Conservation (phyloP, 2,329 filamentous ascomycete genomes). For the Aspergillus tanneri region DNA sequence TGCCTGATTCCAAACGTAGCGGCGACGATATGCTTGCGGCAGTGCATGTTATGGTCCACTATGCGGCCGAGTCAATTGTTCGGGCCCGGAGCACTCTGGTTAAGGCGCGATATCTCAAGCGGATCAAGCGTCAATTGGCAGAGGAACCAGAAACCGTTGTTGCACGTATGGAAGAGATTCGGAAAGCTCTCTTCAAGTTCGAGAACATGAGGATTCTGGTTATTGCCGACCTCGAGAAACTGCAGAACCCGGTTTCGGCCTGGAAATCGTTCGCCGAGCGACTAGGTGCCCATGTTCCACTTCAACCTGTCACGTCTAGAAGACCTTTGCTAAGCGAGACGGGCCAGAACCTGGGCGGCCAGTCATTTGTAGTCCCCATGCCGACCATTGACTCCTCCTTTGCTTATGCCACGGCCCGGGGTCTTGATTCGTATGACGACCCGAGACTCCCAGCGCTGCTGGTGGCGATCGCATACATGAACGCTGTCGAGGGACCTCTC, state of each 20-base stretch:
- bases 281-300: constrained; percentile 53
- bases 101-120: constrained; percentile 81
- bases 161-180: constrained; percentile 72
- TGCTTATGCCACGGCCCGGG: constrained; percentile 70
- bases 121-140: constrained; percentile 76
- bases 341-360: constrained; percentile 71
- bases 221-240: constrained; percentile 73
- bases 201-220: constrained; percentile 84
- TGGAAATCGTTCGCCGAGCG: constrained; percentile 67
- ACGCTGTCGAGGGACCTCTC: constrained; percentile 88
- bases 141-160: constrained; percentile 74
- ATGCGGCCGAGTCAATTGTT: constrained; percentile 70
- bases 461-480: constrained; percentile 87
- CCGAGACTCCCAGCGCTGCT: constrained; percentile 78
- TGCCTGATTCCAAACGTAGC: constrained; percentile 87
- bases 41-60: constrained; percentile 74
- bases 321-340: constrained; percentile 70
- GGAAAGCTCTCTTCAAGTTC: constrained; percentile 73
- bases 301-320: constrained; percentile 70
- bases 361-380: constrained; percentile 83
- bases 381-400: constrained; percentile 90
- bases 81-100: constrained; percentile 80
- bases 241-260: constrained; percentile 71
- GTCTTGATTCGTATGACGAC: constrained; percentile 72
- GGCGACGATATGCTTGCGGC: constrained; percentile 63